Base-by-base conservation (phyloP, 148 eudicot species). In the Rhododendron ovatum region DNA sequence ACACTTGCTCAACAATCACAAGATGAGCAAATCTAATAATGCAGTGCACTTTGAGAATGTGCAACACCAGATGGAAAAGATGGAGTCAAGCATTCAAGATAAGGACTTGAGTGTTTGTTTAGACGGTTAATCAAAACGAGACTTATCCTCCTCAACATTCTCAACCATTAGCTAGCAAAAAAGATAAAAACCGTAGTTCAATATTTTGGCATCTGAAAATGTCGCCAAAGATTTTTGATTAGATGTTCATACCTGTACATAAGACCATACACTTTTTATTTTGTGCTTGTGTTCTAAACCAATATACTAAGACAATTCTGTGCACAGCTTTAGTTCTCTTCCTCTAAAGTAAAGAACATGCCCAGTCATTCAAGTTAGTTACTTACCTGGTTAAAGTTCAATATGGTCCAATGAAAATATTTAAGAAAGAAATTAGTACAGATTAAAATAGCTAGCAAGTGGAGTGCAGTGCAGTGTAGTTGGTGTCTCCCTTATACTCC, bases 31-130 rank as follows among this genome's bases (percentile, higher is more conserved):
- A 86, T 57, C 50, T 1, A 51, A 35, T 35, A 35, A 35, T 35
- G 37, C 37, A 35, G 2, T 1, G 1, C 37, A 61, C 12, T 0
- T 61, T 1, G 90, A 88, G 22, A 82, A 50, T 8, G 55, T 90
- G 50, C 86, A 82, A 69, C 26, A 39, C 41, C 41, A 87, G 69
- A 45, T 87, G 30, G 91, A 91, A 80, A 83, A 89, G 78, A 83
- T 88, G 75, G 51, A 41, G 30, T 48, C 88, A 11, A 78, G 79
- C 76, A 89, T 86, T 73, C 89, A 90, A 87, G 91, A 87, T 48
- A 92, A 80, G 88, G 30, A 15, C 82, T 92, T 81, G 93, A 91
- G 48, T 81, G 89, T 80, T 28, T 91, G 69, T 91, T 89, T 67
- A 87, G 57, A 63, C 88, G 33, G 91, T 35, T 35, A 35, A 87